Percentiles rank a stretch among this genome's conserved stretches.
Conservation (phyloP, 306 rosid species). For the Casuarina glauca region DNA sequence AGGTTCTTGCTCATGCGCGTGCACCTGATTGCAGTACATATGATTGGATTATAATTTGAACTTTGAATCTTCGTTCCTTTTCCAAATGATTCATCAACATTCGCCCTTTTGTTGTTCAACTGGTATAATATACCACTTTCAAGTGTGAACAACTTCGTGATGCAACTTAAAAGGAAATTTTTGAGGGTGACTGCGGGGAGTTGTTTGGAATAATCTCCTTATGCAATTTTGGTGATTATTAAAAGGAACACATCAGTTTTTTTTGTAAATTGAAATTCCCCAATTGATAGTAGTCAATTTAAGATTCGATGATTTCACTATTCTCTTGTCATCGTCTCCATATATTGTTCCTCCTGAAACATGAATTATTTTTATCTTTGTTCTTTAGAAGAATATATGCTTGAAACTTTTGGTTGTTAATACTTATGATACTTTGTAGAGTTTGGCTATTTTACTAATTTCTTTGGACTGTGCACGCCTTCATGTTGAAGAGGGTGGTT, state of each 20-base stretch:
- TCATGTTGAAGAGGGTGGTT: constrained; percentile 52
- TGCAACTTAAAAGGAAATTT: no score
- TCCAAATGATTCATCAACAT: background rate
- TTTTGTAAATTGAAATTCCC: no score
- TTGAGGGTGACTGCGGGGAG: no score
- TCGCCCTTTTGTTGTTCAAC: background rate
- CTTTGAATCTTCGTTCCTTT: background rate
- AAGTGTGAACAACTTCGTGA: no score
- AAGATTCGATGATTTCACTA: no score
- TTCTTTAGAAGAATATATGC: background rate
- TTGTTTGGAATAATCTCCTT: no score
- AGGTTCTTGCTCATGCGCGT: constrained; percentile 53
- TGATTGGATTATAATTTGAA: background rate
- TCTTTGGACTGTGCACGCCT: constrained; percentile 10
- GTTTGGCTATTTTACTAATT: constrained; percentile 18
- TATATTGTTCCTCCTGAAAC: no score
- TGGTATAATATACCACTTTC: background rate
- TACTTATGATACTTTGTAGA: background rate
- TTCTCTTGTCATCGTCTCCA: no score
- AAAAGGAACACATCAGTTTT: no score
- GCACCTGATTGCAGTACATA: background rate
- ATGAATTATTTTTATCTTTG: no score
- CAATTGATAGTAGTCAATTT: no score
- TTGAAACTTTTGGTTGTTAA: background rate
- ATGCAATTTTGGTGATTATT: no score